Evolutionary conservation across 2,329 filamentous ascomycete species (phyloP).

Genomic region (Hymenotorrendiella dingleyae): DNA sequence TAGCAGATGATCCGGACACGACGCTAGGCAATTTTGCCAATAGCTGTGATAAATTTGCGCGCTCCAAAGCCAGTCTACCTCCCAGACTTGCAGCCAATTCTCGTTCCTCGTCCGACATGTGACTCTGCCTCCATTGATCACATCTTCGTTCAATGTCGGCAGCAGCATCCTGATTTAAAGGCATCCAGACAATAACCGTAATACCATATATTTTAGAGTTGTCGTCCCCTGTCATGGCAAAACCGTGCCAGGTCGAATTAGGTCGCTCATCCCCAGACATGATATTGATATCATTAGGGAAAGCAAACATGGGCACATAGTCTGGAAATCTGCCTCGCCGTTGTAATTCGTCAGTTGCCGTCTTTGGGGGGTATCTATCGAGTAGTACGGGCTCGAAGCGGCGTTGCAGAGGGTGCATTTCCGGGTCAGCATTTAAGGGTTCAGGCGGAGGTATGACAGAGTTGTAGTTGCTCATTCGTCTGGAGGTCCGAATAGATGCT

Average conservation of each 20-base stretch:
- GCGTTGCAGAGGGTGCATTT: conserved; percentile 93
- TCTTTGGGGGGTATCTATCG: conserved; percentile 85
- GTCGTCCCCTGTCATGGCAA: conserved; percentile 93
- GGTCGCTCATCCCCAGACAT: conserved; percentile 92
- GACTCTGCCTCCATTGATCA: conserved; percentile 75
- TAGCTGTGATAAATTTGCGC: conserved; percentile 83
- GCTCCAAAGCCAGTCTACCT: conserved; percentile 77
- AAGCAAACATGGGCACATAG: conserved; percentile 98
- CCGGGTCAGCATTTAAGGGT: conserved; percentile 78
- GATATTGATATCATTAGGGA: conserved; percentile 95
- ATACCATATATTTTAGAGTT: conserved; percentile 90
- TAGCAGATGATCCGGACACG: conserved; percentile 71
- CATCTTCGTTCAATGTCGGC: conserved; percentile 78
- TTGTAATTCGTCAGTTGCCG: conserved; percentile 71
- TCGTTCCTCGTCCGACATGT: conserved; percentile 86
- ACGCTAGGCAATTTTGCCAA: conserved; percentile 76
- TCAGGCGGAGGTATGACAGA: conserved; percentile 93
- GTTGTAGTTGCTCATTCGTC: conserved; percentile 92
- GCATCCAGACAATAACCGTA: conserved; percentile 87
- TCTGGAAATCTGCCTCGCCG: conserved; percentile 85
- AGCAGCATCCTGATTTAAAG: conserved; percentile 73
- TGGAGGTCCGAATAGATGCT: conserved; percentile 74
- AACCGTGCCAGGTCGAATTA: conserved; percentile 96
- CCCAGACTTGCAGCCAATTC: conserved; percentile 90
- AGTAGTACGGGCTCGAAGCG: conserved; percentile 94